Percentiles rank a stretch among this genome's conserved stretches.
Evolutionary conservation across 176 grass and related monocot genomes (phyloP).

Genomic region (Themeda triandra): DNA sequence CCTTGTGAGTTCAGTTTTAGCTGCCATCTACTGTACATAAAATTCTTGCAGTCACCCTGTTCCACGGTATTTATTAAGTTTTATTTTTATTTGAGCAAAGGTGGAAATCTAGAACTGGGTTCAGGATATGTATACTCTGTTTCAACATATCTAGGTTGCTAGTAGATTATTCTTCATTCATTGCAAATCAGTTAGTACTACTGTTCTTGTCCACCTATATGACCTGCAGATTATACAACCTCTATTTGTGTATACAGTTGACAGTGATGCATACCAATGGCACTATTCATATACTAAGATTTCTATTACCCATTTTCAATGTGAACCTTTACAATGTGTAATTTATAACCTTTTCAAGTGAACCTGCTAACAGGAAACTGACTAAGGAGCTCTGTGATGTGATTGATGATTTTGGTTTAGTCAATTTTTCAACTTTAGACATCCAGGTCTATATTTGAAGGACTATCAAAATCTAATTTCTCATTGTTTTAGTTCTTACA

Average conservation of each 20-base stretch:
- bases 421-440: conserved; percentile 90
- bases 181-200: neutral
- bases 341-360: conserved; percentile 13
- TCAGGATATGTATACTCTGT: neutral
- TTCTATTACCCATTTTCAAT: neutral
- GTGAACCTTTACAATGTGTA: neutral
- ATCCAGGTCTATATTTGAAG: conserved; percentile 61
- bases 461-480: conserved; percentile 2
- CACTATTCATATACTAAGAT: conserved; percentile 6
- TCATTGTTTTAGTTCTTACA: neutral
- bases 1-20: neutral
- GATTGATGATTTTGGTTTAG: conserved; percentile 72
- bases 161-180: neutral
- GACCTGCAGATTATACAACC: neutral
- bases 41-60: neutral
- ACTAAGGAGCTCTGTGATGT: conserved; percentile 92
- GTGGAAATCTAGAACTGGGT: neutral
- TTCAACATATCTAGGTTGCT: neutral
- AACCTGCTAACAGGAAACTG: conserved; percentile 71
- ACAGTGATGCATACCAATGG: neutral
- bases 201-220: neutral
- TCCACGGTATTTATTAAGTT: neutral
- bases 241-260: neutral
- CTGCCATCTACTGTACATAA: neutral
- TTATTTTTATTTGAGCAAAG: neutral